These are phyloP conservation scores for Trichoderma parareesei DNA, from an alignment of 495 filamentous ascomycete genomes.

Conservation along the genomic window DNA sequence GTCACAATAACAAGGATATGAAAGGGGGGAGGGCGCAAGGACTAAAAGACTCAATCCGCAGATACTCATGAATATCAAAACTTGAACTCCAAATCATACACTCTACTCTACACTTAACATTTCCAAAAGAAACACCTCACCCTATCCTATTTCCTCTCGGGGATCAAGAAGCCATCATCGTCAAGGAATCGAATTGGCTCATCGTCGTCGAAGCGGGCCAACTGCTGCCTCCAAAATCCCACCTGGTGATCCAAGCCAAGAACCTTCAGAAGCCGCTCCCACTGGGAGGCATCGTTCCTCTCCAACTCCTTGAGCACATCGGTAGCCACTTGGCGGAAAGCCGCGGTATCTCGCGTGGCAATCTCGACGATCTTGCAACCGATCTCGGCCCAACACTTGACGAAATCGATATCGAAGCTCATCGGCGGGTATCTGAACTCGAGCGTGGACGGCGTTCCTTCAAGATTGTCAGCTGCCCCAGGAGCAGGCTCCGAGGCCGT, in stretches of 20 bases:
- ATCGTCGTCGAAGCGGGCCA: not conserved
- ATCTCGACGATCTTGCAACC: slow-evolving; percentile 9
- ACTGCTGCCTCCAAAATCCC: not conserved
- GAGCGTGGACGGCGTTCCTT: not conserved
- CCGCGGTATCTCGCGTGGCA: not conserved
- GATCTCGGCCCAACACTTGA: slow-evolving; percentile 25
- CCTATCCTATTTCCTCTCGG: too few species aligned
- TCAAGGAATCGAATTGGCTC: not conserved
- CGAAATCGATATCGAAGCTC: not conserved
- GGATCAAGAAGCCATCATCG: not conserved
- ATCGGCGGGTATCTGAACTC: slow-evolving; percentile 1
- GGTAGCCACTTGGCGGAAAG: not conserved
- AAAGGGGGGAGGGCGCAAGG: too few species aligned
- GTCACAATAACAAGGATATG: too few species aligned
- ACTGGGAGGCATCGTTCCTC: not conserved
- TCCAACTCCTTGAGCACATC: not conserved
- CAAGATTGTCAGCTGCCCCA: too few species aligned
- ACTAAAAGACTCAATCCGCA: too few species aligned
- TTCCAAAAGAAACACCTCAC: too few species aligned
- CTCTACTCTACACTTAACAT: too few species aligned
- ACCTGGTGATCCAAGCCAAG: not conserved
- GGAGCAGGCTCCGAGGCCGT: too few species aligned
- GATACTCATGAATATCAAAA: too few species aligned
- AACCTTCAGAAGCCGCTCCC: not conserved
- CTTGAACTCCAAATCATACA: too few species aligned